A percentile compares a stretch with the other conserved stretches of the same genome.
Conservation (phyloP, 148 eudicot species). For the Gaultheria prostrata region DNA sequence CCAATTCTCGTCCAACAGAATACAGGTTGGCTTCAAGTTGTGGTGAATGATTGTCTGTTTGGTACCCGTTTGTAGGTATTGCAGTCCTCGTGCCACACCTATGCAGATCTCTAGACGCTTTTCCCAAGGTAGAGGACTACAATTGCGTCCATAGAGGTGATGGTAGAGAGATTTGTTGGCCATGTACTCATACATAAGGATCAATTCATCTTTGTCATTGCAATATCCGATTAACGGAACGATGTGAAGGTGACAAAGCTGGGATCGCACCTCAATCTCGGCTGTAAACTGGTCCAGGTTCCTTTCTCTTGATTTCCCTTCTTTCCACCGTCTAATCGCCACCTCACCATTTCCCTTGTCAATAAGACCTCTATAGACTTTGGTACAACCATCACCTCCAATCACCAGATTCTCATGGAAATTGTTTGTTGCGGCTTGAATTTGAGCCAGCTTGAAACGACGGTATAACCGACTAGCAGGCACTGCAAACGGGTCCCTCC, state of each 20-base stretch:
- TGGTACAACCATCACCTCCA: too few species aligned
- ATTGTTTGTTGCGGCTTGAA: neutral
- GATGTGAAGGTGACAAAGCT: neutral
- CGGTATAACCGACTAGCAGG: too few species aligned
- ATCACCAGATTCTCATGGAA: neutral
- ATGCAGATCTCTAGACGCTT: slow-evolving; percentile 20
- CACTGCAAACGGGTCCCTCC: too few species aligned
- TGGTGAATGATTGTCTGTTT: slow-evolving; percentile 14
- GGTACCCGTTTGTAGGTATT: slow-evolving; percentile 15
- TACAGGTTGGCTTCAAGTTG: neutral
- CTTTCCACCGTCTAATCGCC: neutral
- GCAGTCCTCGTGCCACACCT: slow-evolving; percentile 18
- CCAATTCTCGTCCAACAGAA: slow-evolving; percentile 23
- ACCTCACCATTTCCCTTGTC: neutral
- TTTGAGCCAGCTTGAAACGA: neutral
- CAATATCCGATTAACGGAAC: slow-evolving; percentile 12
- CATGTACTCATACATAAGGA: slow-evolving; percentile 12
- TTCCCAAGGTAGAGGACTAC: slow-evolving; percentile 14
- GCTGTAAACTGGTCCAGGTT: neutral
- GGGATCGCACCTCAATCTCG: neutral
- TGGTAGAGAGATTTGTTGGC: neutral
- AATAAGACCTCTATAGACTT: neutral
- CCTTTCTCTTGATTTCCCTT: neutral
- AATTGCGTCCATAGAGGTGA: neutral
- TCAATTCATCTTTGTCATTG: neutral